Conservation (phyloP, 441 rosid genomes). For the Hura crepitans region DNA sequence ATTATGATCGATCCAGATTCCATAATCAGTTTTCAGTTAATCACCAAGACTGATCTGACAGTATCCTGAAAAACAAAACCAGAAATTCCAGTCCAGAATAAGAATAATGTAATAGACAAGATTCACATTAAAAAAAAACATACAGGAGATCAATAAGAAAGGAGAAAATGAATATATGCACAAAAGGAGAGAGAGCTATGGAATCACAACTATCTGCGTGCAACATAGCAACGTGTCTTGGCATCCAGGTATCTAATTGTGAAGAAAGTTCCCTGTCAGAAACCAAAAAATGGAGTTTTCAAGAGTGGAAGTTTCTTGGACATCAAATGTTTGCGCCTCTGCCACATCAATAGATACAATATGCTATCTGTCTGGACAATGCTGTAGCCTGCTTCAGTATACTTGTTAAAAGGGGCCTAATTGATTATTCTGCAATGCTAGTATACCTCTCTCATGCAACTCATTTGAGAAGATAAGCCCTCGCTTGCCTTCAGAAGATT, state of each 20-base stretch:
- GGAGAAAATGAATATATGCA: background rate
- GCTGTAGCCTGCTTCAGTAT: conserved; percentile 72
- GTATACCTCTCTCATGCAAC: conserved; percentile 59
- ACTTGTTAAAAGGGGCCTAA: conserved; percentile 82
- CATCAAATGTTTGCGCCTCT: conserved; percentile 93
- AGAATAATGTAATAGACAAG: conserved; percentile 14
- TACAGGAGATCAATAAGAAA: conserved; percentile 8
- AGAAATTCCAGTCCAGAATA: conserved; percentile 15
- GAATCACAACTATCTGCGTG: background rate
- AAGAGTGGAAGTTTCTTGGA: conserved; percentile 55
- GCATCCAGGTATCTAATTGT: conserved; percentile 31
- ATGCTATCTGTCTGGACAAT: conserved; percentile 62
- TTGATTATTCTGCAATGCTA: conserved; percentile 92
- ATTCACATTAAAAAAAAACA: conserved; percentile 5
- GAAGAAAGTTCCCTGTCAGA: conserved; percentile 40
- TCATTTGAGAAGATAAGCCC: conserved; percentile 61
- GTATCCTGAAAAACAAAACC: conserved; percentile 22
- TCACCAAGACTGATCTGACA: conserved; percentile 13
- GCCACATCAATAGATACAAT: conserved; percentile 62
- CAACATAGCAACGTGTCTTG: conserved; percentile 29
- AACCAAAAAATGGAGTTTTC: conserved; percentile 27
- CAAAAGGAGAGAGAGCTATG: background rate
- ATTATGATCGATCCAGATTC: conserved; percentile 16
- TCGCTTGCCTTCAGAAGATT: conserved; percentile 88
- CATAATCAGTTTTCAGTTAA: no score